A percentile compares a stretch with the other conserved stretches of the same genome.
Conservation (phyloP, 179 eudicot species). For the Actinidia chinensis region DNA sequence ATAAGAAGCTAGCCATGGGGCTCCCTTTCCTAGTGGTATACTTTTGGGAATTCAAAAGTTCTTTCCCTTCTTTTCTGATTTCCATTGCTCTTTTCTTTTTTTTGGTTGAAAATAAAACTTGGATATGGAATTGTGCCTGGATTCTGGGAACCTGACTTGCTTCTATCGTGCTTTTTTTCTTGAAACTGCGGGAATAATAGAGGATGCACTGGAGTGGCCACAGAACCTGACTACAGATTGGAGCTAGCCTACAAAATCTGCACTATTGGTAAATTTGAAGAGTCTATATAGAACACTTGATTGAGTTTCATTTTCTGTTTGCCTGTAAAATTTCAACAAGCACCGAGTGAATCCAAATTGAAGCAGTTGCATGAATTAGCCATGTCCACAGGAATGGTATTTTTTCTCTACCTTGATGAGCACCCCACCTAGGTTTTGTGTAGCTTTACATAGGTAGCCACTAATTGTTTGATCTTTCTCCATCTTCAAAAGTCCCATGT, state of each 20-base stretch:
- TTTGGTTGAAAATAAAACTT: too few relatives aligned
- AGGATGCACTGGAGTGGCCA: constrained; percentile 85
- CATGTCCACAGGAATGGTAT: constrained; percentile 92
- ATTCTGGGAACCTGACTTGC: neutral
- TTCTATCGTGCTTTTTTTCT: constrained; percentile 77
- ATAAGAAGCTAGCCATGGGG: too few relatives aligned
- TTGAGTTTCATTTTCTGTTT: constrained; percentile 16
- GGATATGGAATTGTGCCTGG: neutral
- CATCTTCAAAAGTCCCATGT: neutral
- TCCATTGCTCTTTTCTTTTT: neutral
- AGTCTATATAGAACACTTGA: neutral
- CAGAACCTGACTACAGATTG: constrained; percentile 96
- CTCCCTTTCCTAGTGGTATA: neutral
- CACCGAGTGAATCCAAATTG: constrained; percentile 91
- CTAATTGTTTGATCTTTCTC: neutral
- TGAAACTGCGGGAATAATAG: constrained; percentile 93
- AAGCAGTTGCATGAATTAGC: constrained; percentile 97
- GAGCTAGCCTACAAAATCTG: constrained; percentile 68
- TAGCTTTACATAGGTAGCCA: neutral
- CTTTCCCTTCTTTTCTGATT: neutral
- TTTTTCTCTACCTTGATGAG: constrained; percentile 1
- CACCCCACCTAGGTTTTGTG: too few relatives aligned
- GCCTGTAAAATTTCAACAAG: constrained; percentile 87
- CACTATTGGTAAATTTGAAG: neutral
- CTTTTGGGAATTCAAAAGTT: neutral